A percentile compares a stretch with the other conserved stretches of the same genome.
Conservation (phyloP, 2,329 filamentous ascomycete genomes). For the Neoscytalidium dimidiatum region DNA sequence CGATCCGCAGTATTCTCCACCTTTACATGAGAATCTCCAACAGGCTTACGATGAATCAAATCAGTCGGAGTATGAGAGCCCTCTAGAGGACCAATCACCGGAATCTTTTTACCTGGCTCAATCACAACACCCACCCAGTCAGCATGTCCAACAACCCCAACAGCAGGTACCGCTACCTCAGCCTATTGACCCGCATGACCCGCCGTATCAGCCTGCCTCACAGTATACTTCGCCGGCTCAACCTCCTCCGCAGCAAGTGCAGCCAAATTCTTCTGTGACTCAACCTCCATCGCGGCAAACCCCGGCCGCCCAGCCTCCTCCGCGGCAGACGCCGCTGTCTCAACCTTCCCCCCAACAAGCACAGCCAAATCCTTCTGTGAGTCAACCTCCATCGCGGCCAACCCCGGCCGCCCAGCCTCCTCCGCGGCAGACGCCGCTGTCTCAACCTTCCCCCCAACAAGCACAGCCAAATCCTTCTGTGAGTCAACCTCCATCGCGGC, state of each 20-base stretch:
- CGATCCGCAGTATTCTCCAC: neutral
- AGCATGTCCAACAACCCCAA: neutral
- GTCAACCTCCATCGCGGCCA: neutral
- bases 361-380: too few relatives aligned
- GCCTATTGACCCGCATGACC: neutral
- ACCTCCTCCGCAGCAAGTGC: neutral
- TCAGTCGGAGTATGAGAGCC: neutral
- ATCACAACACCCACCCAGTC: neutral
- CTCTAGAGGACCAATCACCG: neutral
- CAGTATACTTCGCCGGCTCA: neutral
- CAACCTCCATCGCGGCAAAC: neutral
- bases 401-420: neutral
- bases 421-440: neutral
- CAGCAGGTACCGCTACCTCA: neutral
- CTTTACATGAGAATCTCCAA: neutral
- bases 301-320: neutral
- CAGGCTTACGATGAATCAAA: neutral
- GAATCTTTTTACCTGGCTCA: neutral
- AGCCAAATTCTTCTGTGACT: too few relatives aligned
- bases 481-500: neutral
- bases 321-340: neutral
- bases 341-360: neutral
- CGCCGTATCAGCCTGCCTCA: neutral
- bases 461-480: neutral
- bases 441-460: neutral